Base-by-base conservation (phyloP, 805 yeast species). In the Nakazawaea wyomingensis region DNA sequence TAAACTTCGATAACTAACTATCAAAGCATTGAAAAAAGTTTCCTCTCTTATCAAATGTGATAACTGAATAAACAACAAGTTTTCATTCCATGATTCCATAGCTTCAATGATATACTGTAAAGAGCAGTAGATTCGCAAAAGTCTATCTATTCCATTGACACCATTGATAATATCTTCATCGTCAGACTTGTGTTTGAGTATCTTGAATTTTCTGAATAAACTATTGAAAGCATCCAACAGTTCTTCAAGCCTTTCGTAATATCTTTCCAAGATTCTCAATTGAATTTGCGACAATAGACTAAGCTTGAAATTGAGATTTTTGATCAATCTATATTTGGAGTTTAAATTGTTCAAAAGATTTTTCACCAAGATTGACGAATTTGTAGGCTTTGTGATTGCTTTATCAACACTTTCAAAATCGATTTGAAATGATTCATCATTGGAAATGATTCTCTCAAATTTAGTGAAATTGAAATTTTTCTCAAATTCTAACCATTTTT, bases 201-300 rank as follows among this genome's bases (percentile, higher is more conserved):
- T 65, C 20, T 68, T 54, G 20, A 59, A 58, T 60, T 50, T 34
- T 41, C 44, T 54, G 49, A 69, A 64, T 14, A 55, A 59, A 51
- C 50, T 72, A 37, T 67, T 72, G 48, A 74, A 68, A 2, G 68
- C 67, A 26, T 65, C 62, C 24, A 71, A 59, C 13, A 72, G 66
- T 11, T 61, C 64, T 29, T 64, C 58, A 30, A 80, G 55, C 11
- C 63, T 62, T 5, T 62, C 65, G 47, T 65, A 67, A 53, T 80
- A 82, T 32, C 61, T 61, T 40, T 80, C 82, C 21, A 83, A 53
- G 21, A 84, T 54, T 19, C 68, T 65, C 34, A 82, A 55, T 55
- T 83, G 90, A 34, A 83, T 73, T 18, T 71, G 74, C 16, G 76
- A 64, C 6, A 82, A 64, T 48, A 78, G 80, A 49, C 72, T 69